Base-by-base conservation (phyloP, 1,284 basidiomycete species). In the Porogramme epimiltina region DNA sequence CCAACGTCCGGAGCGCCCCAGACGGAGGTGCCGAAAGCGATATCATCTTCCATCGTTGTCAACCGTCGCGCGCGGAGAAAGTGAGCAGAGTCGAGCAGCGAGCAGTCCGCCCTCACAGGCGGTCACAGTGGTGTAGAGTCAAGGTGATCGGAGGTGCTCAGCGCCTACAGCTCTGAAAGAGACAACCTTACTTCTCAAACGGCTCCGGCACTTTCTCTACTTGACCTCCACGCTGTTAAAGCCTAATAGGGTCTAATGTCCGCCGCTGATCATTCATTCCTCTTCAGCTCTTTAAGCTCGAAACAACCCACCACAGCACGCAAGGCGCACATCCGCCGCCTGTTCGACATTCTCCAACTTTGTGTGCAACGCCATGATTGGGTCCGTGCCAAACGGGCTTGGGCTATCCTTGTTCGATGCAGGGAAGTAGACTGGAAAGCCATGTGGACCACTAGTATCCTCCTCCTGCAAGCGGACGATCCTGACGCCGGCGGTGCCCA, bases 361-460 rank as follows among this genome's bases (percentile, higher is more conserved):
- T 87, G 79, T 61, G 72, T 95, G 34, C 85, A 91, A 45, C 79
- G 84, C 13, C 75, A 79, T 34, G 89, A 95, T 66, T 67, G 84
- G 45, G 64, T 66, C 28, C 78, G 89, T 34, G 93, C 92, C 16
- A 78, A 73, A 44, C 77, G 82, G 55, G 89, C 89, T 9, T 96
- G 91, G 90, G 73, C 79, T 25, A 88, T 95, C 51, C 79, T 95
- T 34, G 79, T 83, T n/a, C 79, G 86, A 57, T 95, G 93, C 67
- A 87, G 87, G 61, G 93, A 95, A 71, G 74, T 93, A 9, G 73
- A 88, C 59, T 93, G 90, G 89, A 82, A 74, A 64, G 67, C 77
- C 13, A 76, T 89, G 66, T 95, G 93, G 93, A 76, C 75, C 43
- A 85, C 82, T 49, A 88, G 86, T 11, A 66, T 93, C 24, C 70